A percentile compares a stretch with the other conserved stretches of the same genome.
Evolutionary conservation across 1,139 yeast genomes (phyloP).

Genomic region (Spencermartinsiella ligniputridi): DNA sequence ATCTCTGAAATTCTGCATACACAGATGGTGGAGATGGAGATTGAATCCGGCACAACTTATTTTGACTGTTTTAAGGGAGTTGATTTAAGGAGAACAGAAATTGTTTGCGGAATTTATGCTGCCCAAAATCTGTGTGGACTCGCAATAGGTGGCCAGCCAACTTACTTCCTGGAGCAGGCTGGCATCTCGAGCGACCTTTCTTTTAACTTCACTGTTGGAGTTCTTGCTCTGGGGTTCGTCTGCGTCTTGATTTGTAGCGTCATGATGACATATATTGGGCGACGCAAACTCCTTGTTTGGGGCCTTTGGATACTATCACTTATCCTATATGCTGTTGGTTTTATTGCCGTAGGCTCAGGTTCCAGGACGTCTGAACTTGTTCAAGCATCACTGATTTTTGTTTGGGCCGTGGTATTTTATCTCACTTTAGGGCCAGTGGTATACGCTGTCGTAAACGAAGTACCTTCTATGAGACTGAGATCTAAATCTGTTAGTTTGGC

Average conservation of each 20-base stretch:
- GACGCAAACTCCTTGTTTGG: constrained; percentile 43
- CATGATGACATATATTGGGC: constrained; percentile 42
- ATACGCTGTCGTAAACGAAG: constrained; percentile 26
- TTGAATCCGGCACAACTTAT: constrained; percentile 35
- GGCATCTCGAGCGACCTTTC: constrained; percentile 10
- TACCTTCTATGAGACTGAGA: constrained; percentile 51
- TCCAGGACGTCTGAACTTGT: constrained; percentile 11
- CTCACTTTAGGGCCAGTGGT: constrained; percentile 3
- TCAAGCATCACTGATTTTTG: neutral
- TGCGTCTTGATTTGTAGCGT: constrained; percentile 53
- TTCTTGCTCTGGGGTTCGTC: constrained; percentile 40
- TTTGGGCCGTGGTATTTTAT: neutral
- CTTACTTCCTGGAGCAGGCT: constrained; percentile 19
- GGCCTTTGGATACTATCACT: constrained; percentile 37
- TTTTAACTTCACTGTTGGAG: constrained; percentile 13
- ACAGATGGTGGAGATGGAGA: constrained; percentile 40
- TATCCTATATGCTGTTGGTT: neutral
- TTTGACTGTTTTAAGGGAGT: constrained; percentile 46
- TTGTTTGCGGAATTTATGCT: constrained; percentile 41
- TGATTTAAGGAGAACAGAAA: constrained; percentile 51
- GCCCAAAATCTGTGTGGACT: constrained; percentile 6
- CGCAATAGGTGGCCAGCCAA: neutral
- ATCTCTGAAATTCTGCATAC: constrained; percentile 31
- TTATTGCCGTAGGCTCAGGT: constrained; percentile 9
- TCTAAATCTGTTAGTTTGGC: constrained; percentile 52